Conservation (phyloP, 208 protist genomes). For the Entamoeba invadens region DNA sequence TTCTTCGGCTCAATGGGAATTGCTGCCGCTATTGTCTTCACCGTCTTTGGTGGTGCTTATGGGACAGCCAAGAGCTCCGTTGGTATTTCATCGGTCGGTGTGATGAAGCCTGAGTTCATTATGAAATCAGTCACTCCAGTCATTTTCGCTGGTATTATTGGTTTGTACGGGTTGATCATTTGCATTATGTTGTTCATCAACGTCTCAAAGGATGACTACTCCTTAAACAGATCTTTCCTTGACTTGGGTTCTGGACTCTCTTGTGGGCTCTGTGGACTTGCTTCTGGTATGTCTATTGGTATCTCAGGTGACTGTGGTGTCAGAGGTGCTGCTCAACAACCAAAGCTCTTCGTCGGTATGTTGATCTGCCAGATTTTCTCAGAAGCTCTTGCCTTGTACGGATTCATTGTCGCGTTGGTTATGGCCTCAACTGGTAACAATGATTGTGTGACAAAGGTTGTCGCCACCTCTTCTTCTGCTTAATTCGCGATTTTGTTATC, state of each 20-base stretch:
- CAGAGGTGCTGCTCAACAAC: slow-evolving; percentile 61
- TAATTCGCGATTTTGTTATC: too few relatives aligned
- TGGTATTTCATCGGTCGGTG: slow-evolving; percentile 79
- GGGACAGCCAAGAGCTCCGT: slow-evolving; percentile 41
- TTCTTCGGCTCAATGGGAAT: slow-evolving; percentile 31
- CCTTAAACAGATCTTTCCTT: slow-evolving; percentile 53
- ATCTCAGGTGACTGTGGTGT: slow-evolving; percentile 90
- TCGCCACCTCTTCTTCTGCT: neutral
- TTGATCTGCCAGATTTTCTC: slow-evolving; percentile 99
- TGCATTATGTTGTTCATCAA: slow-evolving; percentile 69
- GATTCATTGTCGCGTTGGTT: slow-evolving; percentile 64
- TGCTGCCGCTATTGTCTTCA: slow-evolving; percentile 24
- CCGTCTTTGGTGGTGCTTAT: slow-evolving; percentile 31
- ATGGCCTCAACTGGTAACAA: neutral
- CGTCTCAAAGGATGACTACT: slow-evolving; percentile 20
- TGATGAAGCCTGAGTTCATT: slow-evolving; percentile 73
- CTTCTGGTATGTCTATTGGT: slow-evolving; percentile 89
- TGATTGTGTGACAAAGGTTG: neutral
- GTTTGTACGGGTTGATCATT: slow-evolving; percentile 97
- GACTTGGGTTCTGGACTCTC: slow-evolving; percentile 82
- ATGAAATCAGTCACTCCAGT: slow-evolving; percentile 69
- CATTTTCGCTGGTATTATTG: slow-evolving; percentile 86
- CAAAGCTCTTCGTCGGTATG: slow-evolving; percentile 93
- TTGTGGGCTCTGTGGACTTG: slow-evolving; percentile 75
- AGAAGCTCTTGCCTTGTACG: slow-evolving; percentile 90